phyloP scores from a whole-genome alignment of 2,329 filamentous ascomycete genomes.

The Myotisia sp. region DNA sequence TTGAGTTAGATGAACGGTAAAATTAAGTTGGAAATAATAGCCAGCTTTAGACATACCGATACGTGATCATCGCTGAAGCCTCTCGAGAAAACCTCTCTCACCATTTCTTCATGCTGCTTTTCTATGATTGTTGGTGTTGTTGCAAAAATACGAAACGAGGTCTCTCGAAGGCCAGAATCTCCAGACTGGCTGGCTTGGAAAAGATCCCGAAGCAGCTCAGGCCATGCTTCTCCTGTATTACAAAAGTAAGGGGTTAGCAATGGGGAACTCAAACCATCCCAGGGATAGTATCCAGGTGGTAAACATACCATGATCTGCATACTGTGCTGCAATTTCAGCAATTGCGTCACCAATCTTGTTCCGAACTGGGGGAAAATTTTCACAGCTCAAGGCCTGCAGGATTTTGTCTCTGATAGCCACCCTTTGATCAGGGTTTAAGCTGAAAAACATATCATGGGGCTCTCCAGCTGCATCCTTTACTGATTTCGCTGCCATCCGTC shows the following conservation, averaged over 20 bases:
- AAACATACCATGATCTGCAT: slow-evolving; percentile 70
- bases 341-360: slow-evolving; percentile 98
- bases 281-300: not conserved
- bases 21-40: slow-evolving; percentile 9
- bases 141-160: slow-evolving; percentile 86
- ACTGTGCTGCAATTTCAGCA: slow-evolving; percentile 87
- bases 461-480: slow-evolving; percentile 52
- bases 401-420: slow-evolving; percentile 71
- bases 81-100: slow-evolving; percentile 72
- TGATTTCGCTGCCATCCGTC: slow-evolving; percentile 79
- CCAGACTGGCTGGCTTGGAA: slow-evolving; percentile 82
- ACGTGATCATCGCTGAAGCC: slow-evolving; percentile 85
- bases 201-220: slow-evolving; percentile 69
- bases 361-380: slow-evolving; percentile 59
- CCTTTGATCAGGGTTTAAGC: slow-evolving; percentile 58
- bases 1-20: slow-evolving; percentile 11
- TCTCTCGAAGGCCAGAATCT: slow-evolving; percentile 74
- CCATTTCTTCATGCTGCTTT: slow-evolving; percentile 84
- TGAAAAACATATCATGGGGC: slow-evolving; percentile 72
- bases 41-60: slow-evolving; percentile 37
- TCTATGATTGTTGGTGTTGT: slow-evolving; percentile 93
- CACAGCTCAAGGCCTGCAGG: slow-evolving; percentile 58
- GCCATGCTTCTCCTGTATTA: slow-evolving; percentile 62
- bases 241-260: slow-evolving; percentile 8
- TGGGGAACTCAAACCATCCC: too few species aligned